Evolutionary conservation across 2,329 filamentous ascomycete genomes (phyloP).

Genomic region (Alternaria gaisen): DNA sequence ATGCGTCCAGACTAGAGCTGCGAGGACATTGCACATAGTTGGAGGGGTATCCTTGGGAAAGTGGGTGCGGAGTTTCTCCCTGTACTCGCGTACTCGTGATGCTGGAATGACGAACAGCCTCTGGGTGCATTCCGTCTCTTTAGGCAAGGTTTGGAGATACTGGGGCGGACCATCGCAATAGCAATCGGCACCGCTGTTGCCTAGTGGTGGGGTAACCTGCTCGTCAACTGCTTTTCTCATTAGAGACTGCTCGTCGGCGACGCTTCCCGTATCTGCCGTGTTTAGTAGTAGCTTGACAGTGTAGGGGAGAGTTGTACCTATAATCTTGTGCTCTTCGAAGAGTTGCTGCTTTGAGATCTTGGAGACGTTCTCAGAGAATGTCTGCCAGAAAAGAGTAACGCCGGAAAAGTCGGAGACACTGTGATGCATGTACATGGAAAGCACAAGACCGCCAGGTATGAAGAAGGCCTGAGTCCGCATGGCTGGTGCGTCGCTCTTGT

Average conservation of each 20-base stretch:
- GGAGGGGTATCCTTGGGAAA: conserved; percentile 31
- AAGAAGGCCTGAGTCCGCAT: conserved; percentile 47
- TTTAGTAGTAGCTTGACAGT: conserved; percentile 20
- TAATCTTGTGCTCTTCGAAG: conserved; percentile 14
- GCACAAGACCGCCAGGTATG: conserved; percentile 46
- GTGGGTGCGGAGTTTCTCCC: conserved; percentile 32
- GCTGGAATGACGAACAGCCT: conserved; percentile 43
- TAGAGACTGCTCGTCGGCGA: conserved; percentile 34
- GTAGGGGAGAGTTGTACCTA: conserved; percentile 18
- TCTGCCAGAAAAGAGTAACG: conserved; percentile 39
- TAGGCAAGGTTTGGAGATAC: conserved; percentile 40
- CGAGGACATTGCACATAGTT: conserved; percentile 45
- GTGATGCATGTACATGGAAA: conserved; percentile 49
- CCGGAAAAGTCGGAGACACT: conserved; percentile 45
- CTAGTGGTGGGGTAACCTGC: conserved; percentile 18
- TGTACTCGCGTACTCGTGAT: conserved; percentile 36
- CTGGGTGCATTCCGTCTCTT: conserved; percentile 36
- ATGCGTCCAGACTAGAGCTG: conserved; percentile 48
- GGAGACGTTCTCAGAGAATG: conserved; percentile 37
- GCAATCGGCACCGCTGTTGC: conserved; percentile 30
- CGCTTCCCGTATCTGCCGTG: conserved; percentile 23
- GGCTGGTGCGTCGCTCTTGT: conserved; percentile 35
- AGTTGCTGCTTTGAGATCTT: conserved; percentile 26
- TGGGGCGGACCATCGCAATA: conserved; percentile 38
- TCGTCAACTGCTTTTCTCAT: conserved; percentile 36